Percentiles rank a stretch among this genome's conserved stretches.
phyloP scores from a whole-genome alignment of 176 grass and related monocot species.

The Olyra latifolia region DNA sequence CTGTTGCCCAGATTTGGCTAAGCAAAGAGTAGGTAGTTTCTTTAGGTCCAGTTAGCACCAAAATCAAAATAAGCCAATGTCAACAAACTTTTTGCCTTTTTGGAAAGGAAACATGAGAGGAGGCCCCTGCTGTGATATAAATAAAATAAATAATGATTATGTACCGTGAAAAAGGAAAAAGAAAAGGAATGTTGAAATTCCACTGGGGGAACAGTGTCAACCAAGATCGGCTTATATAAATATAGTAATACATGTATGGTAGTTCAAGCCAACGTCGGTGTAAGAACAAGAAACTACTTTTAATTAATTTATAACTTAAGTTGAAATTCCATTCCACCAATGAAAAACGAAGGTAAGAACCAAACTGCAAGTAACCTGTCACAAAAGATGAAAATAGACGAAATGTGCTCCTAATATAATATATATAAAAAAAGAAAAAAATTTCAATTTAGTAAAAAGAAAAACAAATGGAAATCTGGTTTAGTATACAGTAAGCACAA shows the following conservation, averaged over 20 bases:
- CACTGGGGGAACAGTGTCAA: not conserved
- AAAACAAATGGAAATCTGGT: conserved; percentile 18
- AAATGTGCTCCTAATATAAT: not conserved
- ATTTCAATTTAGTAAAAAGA: not conserved
- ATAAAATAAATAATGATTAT: too few species aligned
- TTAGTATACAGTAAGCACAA: not conserved
- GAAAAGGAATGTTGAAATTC: too few species aligned
- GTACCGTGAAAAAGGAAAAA: too few species aligned
- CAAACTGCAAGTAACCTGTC: not conserved
- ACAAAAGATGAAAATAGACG: not conserved
- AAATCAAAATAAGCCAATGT: not conserved
- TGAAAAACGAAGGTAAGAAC: conserved; percentile 17
- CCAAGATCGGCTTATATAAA: not conserved
- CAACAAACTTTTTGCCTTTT: too few species aligned
- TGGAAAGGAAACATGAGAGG: too few species aligned
- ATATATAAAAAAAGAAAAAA: not conserved
- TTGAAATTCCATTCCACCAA: not conserved
- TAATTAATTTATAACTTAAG: not conserved
- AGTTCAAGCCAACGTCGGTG: not conserved
- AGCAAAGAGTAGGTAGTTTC: not conserved
- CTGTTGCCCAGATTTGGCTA: not conserved
- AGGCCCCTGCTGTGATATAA: too few species aligned
- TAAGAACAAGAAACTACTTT: not conserved
- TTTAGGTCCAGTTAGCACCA: not conserved
- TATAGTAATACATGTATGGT: not conserved